Evolutionary conservation across 2,329 filamentous ascomycete species (phyloP).

Genomic region (Fusarium citri): DNA sequence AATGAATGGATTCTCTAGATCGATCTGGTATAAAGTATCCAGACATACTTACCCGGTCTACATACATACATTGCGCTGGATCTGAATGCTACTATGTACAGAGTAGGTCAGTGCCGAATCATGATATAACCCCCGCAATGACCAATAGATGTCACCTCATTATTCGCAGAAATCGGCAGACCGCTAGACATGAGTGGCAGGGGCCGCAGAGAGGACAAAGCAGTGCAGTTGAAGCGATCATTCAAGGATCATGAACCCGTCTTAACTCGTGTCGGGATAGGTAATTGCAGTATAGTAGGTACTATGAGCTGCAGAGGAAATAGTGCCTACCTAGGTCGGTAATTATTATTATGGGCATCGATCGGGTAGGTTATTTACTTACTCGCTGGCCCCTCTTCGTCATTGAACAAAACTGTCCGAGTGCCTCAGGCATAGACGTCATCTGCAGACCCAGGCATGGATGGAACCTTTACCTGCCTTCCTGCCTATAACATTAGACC

Average conservation of each 20-base stretch:
- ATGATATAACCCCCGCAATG: slow-evolving; percentile 32
- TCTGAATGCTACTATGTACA: neutral
- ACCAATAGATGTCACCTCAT: slow-evolving; percentile 43
- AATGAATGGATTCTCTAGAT: slow-evolving; percentile 16
- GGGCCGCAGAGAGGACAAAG: slow-evolving; percentile 21
- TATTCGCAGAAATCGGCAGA: slow-evolving; percentile 44
- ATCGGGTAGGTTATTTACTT: neutral
- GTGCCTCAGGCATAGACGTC: slow-evolving; percentile 30
- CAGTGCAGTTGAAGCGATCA: slow-evolving; percentile 8
- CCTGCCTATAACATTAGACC: neutral
- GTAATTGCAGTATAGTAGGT: no score
- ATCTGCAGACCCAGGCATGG: slow-evolving; percentile 2
- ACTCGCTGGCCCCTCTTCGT: neutral
- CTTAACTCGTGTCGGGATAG: neutral
- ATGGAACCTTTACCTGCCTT: neutral
- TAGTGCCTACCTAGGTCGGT: neutral
- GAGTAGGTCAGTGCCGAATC: slow-evolving; percentile 24
- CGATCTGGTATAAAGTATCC: neutral
- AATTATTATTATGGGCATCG: neutral
- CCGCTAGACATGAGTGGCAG: slow-evolving; percentile 31
- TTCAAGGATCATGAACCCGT: neutral
- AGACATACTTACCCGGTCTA: neutral
- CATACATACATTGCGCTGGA: neutral
- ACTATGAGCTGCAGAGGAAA: neutral
- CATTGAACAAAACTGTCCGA: slow-evolving; percentile 10